Conservation (phyloP, 208 protist species). For the Borovskyia barvae region DNA sequence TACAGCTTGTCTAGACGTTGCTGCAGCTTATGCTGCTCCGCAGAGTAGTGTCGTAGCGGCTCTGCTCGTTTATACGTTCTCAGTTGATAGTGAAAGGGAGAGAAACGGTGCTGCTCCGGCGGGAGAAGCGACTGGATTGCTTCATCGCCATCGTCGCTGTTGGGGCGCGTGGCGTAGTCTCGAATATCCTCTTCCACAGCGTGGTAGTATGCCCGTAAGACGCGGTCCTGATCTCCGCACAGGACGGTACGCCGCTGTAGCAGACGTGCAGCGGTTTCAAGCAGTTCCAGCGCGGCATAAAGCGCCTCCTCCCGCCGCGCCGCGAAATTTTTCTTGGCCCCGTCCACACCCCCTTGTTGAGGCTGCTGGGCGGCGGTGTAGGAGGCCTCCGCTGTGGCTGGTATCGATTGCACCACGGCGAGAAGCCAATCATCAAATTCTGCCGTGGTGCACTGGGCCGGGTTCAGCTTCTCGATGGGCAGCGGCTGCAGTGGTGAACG, state of each 20-base stretch:
- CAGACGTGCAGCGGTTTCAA: constrained; percentile 33
- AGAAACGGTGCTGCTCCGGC: constrained; percentile 16
- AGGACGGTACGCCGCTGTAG: constrained; percentile 29
- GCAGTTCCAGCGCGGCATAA: constrained; percentile 26
- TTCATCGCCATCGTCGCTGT: too few relatives aligned
- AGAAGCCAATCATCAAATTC: constrained; percentile 43
- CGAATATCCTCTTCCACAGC: constrained; percentile 57
- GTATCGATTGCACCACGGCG: constrained; percentile 41
- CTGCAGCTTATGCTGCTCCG: constrained; percentile 24
- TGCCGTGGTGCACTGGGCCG: constrained; percentile 22
- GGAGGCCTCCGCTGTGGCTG: constrained; percentile 13
- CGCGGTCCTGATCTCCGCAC: constrained; percentile 23
- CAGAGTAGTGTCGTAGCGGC: constrained; percentile 42
- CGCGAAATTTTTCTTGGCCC: background rate
- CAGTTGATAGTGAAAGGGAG: constrained; percentile 41
- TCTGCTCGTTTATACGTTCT: constrained; percentile 37
- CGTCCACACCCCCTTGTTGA: background rate
- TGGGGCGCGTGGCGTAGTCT: background rate
- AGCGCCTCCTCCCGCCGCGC: constrained; percentile 29
- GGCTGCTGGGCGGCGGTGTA: constrained; percentile 1
- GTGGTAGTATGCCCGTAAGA: constrained; percentile 65
- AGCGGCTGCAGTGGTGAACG: too few relatives aligned
- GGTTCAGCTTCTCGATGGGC: constrained; percentile 31
- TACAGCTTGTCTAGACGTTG: constrained; percentile 46
- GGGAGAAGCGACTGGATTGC: background rate